Percentiles rank a stretch among this genome's conserved stretches.
Evolutionary conservation across 768 basidiomycete genomes (phyloP).

Genomic region (Russula sp.): DNA sequence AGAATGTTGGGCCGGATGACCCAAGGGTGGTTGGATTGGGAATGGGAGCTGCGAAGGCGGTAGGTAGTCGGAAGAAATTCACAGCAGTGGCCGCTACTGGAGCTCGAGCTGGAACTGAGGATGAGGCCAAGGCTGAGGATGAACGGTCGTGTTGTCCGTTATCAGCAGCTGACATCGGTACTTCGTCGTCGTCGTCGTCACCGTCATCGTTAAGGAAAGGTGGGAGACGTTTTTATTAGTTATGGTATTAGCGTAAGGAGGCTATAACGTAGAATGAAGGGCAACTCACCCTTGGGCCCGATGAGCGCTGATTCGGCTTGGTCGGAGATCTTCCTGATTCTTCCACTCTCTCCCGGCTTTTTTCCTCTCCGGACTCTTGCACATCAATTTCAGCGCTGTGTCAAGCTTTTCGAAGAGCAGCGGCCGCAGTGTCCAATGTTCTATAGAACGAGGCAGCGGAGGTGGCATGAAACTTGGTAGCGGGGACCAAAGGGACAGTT

Average conservation of each 20-base stretch:
- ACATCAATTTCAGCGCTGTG: slow-evolving; percentile 69
- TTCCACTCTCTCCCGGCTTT: slow-evolving; percentile 63
- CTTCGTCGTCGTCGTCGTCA: slow-evolving; percentile 10
- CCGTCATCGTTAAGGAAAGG: slow-evolving; percentile 6
- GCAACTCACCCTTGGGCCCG: slow-evolving; percentile 3
- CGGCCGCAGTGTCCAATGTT: slow-evolving; percentile 48
- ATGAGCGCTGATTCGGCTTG: slow-evolving; percentile 34
- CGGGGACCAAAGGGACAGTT: slow-evolving; percentile 39
- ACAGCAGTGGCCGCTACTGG: not conserved
- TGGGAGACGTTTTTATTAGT: not conserved
- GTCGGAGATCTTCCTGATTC: no score
- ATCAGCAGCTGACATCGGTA: not conserved
- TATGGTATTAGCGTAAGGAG: not conserved
- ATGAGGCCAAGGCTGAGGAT: not conserved
- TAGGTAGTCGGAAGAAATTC: slow-evolving; percentile 20
- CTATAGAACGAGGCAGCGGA: slow-evolving; percentile 56
- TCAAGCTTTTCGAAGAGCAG: slow-evolving; percentile 66
- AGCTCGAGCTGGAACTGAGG: no score
- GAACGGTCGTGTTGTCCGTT: slow-evolving; percentile 4
- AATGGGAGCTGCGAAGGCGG: slow-evolving; percentile 14
- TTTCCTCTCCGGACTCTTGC: slow-evolving; percentile 50
- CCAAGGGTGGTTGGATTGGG: not conserved
- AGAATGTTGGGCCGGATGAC: slow-evolving; percentile 14
- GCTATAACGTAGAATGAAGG: not conserved
- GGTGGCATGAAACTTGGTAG: slow-evolving; percentile 45